A percentile compares a stretch with the other conserved stretches of the same genome.
These are phyloP conservation scores for Xylaria cubensis DNA, from an alignment of 495 filamentous ascomycete genomes.

Conservation along the genomic window DNA sequence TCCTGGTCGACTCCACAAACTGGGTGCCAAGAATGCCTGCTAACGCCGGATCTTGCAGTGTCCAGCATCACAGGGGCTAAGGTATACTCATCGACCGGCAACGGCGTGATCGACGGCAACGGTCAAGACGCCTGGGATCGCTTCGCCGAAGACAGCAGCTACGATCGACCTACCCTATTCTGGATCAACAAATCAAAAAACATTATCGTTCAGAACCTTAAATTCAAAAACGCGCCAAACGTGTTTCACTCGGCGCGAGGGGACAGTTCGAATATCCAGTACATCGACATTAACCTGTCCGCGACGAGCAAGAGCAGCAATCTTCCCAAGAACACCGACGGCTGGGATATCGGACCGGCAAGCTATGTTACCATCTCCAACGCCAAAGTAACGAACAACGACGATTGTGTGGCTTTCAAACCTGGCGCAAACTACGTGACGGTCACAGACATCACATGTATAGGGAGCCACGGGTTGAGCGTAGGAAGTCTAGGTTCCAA, in stretches of 20 bases:
- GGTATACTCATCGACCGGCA: constrained; percentile 48
- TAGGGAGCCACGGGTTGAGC: constrained; percentile 52
- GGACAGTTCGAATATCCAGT: constrained; percentile 40
- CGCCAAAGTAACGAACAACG: constrained; percentile 50
- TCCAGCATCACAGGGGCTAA: constrained; percentile 44
- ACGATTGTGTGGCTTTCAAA: constrained; percentile 56
- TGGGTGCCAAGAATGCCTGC: background rate
- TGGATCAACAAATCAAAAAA: constrained; percentile 49
- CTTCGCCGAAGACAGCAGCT: constrained; percentile 47
- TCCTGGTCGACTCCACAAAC: background rate
- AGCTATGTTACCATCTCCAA: constrained; percentile 47
- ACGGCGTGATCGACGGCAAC: constrained; percentile 54
- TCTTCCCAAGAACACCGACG: constrained; percentile 50
- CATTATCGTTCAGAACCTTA: constrained; percentile 44
- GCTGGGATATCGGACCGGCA: constrained; percentile 54
- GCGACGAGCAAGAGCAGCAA: constrained; percentile 45
- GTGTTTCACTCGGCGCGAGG: constrained; percentile 53
- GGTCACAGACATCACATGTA: constrained; percentile 47
- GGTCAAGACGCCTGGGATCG: constrained; percentile 52
- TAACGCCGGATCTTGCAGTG: constrained; percentile 23
- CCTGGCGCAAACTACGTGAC: constrained; percentile 49
- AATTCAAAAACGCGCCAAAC: constrained; percentile 52
- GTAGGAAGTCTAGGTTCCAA: constrained; percentile 48
- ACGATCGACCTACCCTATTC: constrained; percentile 48
- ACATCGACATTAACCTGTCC: constrained; percentile 44